Evolutionary conservation across 805 yeast genomes (phyloP).

Genomic region (Nakazawaea holstii): DNA sequence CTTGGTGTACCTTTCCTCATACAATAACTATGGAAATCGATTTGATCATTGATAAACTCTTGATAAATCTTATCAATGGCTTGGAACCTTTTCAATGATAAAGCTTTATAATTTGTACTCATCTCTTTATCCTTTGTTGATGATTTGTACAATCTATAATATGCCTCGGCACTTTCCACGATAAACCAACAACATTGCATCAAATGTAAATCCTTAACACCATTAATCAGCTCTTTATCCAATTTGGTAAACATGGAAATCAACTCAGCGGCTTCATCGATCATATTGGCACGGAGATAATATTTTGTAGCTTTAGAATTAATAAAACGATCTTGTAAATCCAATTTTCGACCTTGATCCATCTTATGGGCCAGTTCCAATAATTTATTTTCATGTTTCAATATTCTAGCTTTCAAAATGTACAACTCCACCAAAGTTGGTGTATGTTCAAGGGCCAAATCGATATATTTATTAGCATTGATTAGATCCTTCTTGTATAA

Average conservation of each 20-base stretch:
- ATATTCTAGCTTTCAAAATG: conserved; percentile 73
- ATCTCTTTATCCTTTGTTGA: conserved; percentile 24
- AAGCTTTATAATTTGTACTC: conserved; percentile 47
- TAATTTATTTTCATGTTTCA: conserved; percentile 64
- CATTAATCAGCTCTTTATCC: conserved; percentile 66
- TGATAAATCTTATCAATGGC: conserved; percentile 64
- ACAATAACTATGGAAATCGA: conserved; percentile 92
- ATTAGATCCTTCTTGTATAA: conserved; percentile 48
- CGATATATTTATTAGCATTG: conserved; percentile 52
- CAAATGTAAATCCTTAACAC: conserved; percentile 76
- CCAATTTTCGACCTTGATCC: conserved; percentile 68
- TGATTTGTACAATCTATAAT: conserved; percentile 50
- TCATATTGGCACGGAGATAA: conserved; percentile 64
- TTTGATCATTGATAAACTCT: conserved; percentile 75
- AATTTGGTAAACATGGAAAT: conserved; percentile 82
- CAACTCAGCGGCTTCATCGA: conserved; percentile 68
- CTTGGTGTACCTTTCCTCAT: conserved; percentile 88
- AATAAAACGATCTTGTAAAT: conserved; percentile 86
- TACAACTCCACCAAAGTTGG: conserved; percentile 84
- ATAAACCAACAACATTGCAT: conserved; percentile 94
- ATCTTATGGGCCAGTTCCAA: conserved; percentile 58
- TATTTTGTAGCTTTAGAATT: conserved; percentile 87
- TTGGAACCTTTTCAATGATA: conserved; percentile 74
- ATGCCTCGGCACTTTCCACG: conserved; percentile 79
- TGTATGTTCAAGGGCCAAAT: conserved; percentile 61